Evolutionary conservation across 2,329 filamentous ascomycete species (phyloP).

Genomic region (Aspergillus piperis): DNA sequence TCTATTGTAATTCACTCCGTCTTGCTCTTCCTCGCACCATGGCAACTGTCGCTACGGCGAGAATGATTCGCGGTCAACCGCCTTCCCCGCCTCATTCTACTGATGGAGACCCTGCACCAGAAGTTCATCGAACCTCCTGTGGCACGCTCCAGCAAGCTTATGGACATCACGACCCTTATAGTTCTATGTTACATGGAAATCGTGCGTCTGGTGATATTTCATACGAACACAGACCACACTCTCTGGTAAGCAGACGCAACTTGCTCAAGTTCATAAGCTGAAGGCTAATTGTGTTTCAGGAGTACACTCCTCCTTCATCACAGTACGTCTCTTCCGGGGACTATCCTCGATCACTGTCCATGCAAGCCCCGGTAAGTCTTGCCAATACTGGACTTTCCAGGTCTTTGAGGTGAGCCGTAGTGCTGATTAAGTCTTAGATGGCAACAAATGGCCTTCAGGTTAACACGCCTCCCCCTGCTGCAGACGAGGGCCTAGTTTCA

Average conservation of each 20-base stretch:
- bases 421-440: slow-evolving; percentile 17
- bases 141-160: slow-evolving; percentile 20
- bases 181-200: slow-evolving; percentile 5
- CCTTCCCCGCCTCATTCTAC: slow-evolving; percentile 35
- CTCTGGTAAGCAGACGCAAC: slow-evolving; percentile 24
- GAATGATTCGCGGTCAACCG: slow-evolving; percentile 24
- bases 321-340: slow-evolving; percentile 17
- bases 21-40: slow-evolving; percentile 4
- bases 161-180: slow-evolving; percentile 8
- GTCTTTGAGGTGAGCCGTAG: not conserved
- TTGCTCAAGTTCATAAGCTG: not conserved
- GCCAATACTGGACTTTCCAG: not conserved
- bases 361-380: slow-evolving; percentile 27
- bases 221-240: slow-evolving; percentile 13
- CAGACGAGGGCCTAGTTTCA: slow-evolving; percentile 22
- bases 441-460: slow-evolving; percentile 20
- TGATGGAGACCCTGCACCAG: slow-evolving; percentile 23
- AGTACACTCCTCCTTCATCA: slow-evolving; percentile 12
- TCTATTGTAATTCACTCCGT: not conserved
- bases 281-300: slow-evolving; percentile 5
- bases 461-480: slow-evolving; percentile 27
- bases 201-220: slow-evolving; percentile 4
- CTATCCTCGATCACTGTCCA: slow-evolving; percentile 19
- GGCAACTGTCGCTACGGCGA: slow-evolving; percentile 10
- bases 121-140: slow-evolving; percentile 18